A percentile compares a stretch with the other conserved stretches of the same genome.
phyloP scores from a whole-genome alignment of 768 basidiomycete genomes.

The Sarcodon sp. region DNA sequence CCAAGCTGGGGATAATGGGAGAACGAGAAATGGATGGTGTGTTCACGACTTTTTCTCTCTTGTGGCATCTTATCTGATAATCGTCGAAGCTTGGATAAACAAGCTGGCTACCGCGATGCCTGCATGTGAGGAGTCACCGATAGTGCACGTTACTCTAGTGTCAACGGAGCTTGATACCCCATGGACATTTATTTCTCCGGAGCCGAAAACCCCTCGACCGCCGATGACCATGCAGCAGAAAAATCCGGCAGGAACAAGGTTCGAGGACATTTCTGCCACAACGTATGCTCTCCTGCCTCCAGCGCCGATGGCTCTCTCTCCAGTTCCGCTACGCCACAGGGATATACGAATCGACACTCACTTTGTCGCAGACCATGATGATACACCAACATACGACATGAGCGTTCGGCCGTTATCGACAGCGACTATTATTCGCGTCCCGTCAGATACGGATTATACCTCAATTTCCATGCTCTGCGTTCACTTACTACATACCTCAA shows the following conservation, averaged over 20 bases:
- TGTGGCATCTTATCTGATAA: conserved; percentile 2
- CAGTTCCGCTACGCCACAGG: conserved; percentile 17
- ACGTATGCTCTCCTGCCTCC: conserved; percentile 37
- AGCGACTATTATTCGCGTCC: conserved; percentile 44
- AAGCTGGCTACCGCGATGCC: conserved; percentile 31
- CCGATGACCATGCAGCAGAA: conserved; percentile 18
- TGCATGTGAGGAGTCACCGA: conserved; percentile 26
- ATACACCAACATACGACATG: conserved; percentile 16
- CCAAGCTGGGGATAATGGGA: conserved; percentile 52
- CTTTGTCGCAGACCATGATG: conserved; percentile 20
- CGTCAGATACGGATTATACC: conserved; percentile 29
- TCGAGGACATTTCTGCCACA: conserved; percentile 34
- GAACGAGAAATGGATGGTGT: conserved; percentile 53
- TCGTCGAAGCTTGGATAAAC: conserved; percentile 48
- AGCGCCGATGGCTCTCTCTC: conserved; percentile 27
- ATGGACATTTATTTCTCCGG: conserved; percentile 40
- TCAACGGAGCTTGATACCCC: conserved; percentile 46
- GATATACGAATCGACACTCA: conserved; percentile 15
- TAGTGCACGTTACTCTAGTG: conserved; percentile 47
- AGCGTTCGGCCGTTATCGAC: conserved; percentile 43
- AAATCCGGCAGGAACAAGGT: conserved; percentile 16
- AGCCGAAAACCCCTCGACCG: conserved; percentile 7
- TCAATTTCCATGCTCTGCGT: conserved; percentile 42
- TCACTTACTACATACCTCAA: conserved; percentile 42
- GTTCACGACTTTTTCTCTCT: conserved; percentile 11